phyloP scores from a whole-genome alignment of 345 rosid species.

The Trapa incisa region DNA sequence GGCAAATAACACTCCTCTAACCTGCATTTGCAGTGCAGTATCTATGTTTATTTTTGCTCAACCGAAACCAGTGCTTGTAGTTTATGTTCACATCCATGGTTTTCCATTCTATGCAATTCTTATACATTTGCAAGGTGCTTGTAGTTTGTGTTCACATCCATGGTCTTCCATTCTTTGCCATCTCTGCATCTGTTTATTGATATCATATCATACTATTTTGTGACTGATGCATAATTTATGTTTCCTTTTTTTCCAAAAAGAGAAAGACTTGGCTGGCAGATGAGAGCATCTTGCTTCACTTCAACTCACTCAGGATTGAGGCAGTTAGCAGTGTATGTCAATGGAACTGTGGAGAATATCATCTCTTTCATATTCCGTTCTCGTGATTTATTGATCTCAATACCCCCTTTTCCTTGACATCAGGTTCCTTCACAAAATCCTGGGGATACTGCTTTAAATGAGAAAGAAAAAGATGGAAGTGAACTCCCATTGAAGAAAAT shows the following conservation, averaged over 20 bases:
- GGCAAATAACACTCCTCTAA: neutral
- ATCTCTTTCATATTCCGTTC: neutral
- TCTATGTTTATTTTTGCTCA: neutral
- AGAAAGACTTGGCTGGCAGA: slow-evolving; percentile 76
- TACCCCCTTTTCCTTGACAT: slow-evolving; percentile 5
- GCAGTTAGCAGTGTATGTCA: slow-evolving; percentile 41
- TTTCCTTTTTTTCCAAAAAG: slow-evolving; percentile 1
- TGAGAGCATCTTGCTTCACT: slow-evolving; percentile 55
- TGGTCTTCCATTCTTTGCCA: no score
- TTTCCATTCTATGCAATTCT: neutral
- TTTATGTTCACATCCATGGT: neutral
- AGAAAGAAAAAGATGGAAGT: slow-evolving; percentile 55
- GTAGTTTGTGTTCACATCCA: neutral
- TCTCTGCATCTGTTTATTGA: neutral
- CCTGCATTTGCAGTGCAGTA: neutral
- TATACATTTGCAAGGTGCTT: neutral
- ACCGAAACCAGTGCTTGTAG: neutral
- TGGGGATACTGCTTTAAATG: slow-evolving; percentile 36
- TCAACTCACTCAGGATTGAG: slow-evolving; percentile 56
- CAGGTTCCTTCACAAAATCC: slow-evolving; percentile 38
- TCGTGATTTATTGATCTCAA: slow-evolving; percentile 5
- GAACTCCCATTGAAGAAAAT: slow-evolving; percentile 76
- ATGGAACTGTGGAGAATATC: neutral
- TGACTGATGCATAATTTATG: slow-evolving; percentile 21
- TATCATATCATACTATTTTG: slow-evolving; percentile 13